Evolutionary conservation across 352 stramenopile genomes (phyloP), one percentile per base, ranked within the genome.

Genomic region (Elongisporangium prolatum): DNA sequence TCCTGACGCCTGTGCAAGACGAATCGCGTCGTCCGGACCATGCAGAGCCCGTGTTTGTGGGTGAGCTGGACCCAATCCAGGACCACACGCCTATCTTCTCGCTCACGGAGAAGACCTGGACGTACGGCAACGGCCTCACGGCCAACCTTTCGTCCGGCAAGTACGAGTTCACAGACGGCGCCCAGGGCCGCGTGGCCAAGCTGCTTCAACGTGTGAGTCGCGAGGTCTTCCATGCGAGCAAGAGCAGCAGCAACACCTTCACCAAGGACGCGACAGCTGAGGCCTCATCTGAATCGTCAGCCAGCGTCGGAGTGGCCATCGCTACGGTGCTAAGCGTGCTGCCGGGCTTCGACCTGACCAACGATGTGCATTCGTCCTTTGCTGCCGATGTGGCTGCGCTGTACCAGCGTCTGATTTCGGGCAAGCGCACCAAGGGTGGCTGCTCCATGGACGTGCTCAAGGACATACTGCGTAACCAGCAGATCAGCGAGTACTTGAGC

Each of bases 111-210:
- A 76, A 80, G 61, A 76, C 70, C 3, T 84, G 69, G 66, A 59
- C 24, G 0, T 88, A 88, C 57, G 74, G 28, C 0, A 78, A 59
- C 17, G 71, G 64, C 13, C 54, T 89, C n/a, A 78, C 28, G 0
- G 70, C 66, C 20, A 75, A 89, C 50, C 10, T 80, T 2, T 61
- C 57, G 2, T 75, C 67, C 2, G 79, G 74, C 20, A 73, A 69
- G 50, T 89, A 89, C 63, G 71, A 84, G 37, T 86, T 86, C 54
- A 21, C 57, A 5, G 79, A 89, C 44, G 76, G 71, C 17, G 68
- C 74, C 10, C 51, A 55, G 0, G 74, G 76, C 7, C 37, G 50
- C 3, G 56, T 72, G 11, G 54, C 71, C 10, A 54, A 28, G 13
- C 16, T 77, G 4, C 64, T 84, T 0, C 68, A 57, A 51, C 49